A percentile compares a stretch with the other conserved stretches of the same genome.
Evolutionary conservation across 2,329 filamentous ascomycete species (phyloP).

Genomic region (Amauroascus niger): DNA sequence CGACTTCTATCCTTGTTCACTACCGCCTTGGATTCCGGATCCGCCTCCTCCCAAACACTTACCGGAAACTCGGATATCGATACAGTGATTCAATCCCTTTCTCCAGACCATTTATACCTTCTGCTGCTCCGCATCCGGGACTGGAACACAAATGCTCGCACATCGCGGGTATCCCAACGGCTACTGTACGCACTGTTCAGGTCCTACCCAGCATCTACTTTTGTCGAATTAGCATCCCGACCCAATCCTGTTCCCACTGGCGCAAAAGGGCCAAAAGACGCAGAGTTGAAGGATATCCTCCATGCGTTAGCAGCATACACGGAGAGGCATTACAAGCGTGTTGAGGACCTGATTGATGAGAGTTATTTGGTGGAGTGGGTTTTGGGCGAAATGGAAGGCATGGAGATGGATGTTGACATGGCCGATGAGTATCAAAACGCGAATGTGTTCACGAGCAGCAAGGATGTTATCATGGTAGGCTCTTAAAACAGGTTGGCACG

Average conservation of each 20-base stretch:
- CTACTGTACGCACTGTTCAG: conserved; percentile 71
- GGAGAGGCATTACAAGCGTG: conserved; percentile 79
- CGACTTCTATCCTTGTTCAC: conserved; percentile 77
- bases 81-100: conserved; percentile 66
- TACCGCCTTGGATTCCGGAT: conserved; percentile 50
- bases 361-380: conserved; percentile 93
- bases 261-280: conserved; percentile 31
- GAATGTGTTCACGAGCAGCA: conserved; percentile 25
- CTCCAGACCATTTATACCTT: conserved; percentile 74
- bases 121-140: conserved; percentile 76
- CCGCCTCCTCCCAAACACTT: conserved; percentile 27
- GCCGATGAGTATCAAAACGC: conserved; percentile 20
- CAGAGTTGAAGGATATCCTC: conserved; percentile 66
- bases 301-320: conserved; percentile 85
- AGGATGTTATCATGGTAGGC: conserved; percentile 35
- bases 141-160: conserved; percentile 95
- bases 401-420: conserved; percentile 20
- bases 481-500: background rate
- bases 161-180: conserved; percentile 72
- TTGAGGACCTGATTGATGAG: conserved; percentile 86
- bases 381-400: conserved; percentile 77
- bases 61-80: conserved; percentile 56
- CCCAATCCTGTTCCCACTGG: conserved; percentile 14
- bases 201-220: conserved; percentile 67
- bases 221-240: conserved; percentile 55